A percentile compares a stretch with the other conserved stretches of the same genome.
phyloP scores from a whole-genome alignment of 169 alveolate genomes.

The Fabrea salina region DNA sequence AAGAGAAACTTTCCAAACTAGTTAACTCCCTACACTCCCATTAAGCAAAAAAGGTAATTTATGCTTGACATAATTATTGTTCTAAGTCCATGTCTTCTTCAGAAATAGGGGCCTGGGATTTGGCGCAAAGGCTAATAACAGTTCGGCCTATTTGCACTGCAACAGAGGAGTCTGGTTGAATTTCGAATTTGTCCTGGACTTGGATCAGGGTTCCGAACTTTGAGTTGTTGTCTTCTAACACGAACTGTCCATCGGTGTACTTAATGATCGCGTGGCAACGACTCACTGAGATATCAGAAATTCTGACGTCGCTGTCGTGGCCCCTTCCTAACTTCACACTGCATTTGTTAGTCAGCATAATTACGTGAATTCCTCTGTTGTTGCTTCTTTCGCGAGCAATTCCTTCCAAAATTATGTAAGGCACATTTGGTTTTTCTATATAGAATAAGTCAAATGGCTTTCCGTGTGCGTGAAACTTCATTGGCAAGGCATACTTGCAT shows the following conservation, averaged over 20 bases:
- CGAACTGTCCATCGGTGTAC: neutral
- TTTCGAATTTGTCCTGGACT: constrained; percentile 47
- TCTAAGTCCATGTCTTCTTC: too few species aligned
- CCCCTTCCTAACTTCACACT: constrained; percentile 37
- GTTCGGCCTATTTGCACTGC: constrained; percentile 24
- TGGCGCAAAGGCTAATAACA: neutral
- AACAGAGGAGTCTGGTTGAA: neutral
- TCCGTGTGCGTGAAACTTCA: neutral
- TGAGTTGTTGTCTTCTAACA: neutral
- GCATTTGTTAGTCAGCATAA: constrained; percentile 25
- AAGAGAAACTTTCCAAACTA: too few species aligned
- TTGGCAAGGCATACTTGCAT: constrained; percentile 74
- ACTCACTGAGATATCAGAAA: constrained; percentile 39
- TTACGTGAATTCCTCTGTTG: constrained; percentile 6
- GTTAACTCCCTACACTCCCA: too few species aligned
- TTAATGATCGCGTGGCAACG: constrained; percentile 37
- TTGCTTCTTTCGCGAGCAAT: neutral
- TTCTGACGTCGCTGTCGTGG: constrained; percentile 41
- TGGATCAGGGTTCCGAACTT: constrained; percentile 29
- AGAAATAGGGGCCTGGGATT: too few species aligned
- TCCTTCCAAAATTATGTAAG: constrained; percentile 9
- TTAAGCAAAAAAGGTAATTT: too few species aligned
- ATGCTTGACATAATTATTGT: too few species aligned
- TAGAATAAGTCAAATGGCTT: neutral
- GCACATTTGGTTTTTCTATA: neutral